These are phyloP conservation scores for Cryphonectria parasitica DNA, from an alignment of 2,329 filamentous ascomycete genomes.

Conservation along the genomic window DNA sequence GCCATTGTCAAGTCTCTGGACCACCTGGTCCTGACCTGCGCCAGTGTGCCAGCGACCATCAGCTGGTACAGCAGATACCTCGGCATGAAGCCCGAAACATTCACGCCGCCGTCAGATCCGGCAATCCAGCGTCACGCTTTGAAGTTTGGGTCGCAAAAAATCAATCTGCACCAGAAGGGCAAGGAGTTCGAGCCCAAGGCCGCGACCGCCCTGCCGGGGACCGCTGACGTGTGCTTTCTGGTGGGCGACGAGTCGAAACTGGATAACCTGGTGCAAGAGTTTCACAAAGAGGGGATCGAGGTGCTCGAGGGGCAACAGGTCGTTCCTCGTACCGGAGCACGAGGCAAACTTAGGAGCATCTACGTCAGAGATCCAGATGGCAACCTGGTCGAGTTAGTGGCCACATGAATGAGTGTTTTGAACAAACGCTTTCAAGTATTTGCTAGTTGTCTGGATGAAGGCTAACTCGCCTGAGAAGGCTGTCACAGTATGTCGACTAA, in stretches of 20 bases:
- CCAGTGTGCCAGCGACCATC: constrained; percentile 51
- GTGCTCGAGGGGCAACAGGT: constrained; percentile 55
- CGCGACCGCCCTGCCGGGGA: constrained; percentile 54
- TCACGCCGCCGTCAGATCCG: constrained; percentile 45
- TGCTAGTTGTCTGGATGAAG: background rate
- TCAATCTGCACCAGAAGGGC: constrained; percentile 63
- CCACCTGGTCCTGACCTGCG: constrained; percentile 64
- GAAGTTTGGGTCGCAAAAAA: constrained; percentile 61
- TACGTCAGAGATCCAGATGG: constrained; percentile 66
- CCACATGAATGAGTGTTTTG: background rate
- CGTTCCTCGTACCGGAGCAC: constrained; percentile 59
- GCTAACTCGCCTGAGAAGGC: background rate
- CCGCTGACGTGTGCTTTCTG: constrained; percentile 64
- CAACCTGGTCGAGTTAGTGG: constrained; percentile 63
- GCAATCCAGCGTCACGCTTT: constrained; percentile 53
- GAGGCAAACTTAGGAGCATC: constrained; percentile 58
- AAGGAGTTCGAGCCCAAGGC: constrained; percentile 66
- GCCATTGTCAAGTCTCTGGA: constrained; percentile 51
- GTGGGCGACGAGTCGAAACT: constrained; percentile 51
- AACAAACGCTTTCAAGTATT: background rate
- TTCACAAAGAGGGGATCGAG: constrained; percentile 49
- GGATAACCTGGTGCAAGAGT: constrained; percentile 46
- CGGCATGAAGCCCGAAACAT: constrained; percentile 60
- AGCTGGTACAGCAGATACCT: constrained; percentile 59
- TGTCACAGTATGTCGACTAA: constrained; percentile 9